These are phyloP conservation scores for Xylaria digitata DNA, from an alignment of 2,329 filamentous ascomycete species.

Conservation along the genomic window DNA sequence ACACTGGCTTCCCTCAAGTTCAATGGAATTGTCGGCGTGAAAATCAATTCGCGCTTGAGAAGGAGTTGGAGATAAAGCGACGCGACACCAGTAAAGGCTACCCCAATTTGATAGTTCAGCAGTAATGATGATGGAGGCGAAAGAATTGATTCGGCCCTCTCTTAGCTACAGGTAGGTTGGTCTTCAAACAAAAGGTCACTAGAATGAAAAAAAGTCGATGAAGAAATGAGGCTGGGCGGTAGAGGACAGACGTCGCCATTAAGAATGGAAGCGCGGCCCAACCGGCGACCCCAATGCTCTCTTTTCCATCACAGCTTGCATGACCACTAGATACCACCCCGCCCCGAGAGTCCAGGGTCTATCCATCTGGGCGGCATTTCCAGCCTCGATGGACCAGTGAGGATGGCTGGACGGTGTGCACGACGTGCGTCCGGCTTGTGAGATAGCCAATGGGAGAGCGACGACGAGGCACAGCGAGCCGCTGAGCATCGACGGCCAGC, in stretches of 20 bases:
- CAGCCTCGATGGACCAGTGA: constrained; percentile 47
- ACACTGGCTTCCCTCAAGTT: neutral
- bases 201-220: constrained; percentile 27
- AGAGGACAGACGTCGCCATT: constrained; percentile 36
- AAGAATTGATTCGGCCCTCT: neutral
- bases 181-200: constrained; percentile 17
- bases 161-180: constrained; percentile 17
- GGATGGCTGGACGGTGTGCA: constrained; percentile 47
- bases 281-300: constrained; percentile 29
- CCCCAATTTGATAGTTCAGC: constrained; percentile 12
- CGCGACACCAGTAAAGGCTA: constrained; percentile 12
- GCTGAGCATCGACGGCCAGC: constrained; percentile 44
- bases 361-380: constrained; percentile 48
- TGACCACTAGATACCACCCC: constrained; percentile 42
- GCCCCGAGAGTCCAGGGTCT: constrained; percentile 38
- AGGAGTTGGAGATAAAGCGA: neutral
- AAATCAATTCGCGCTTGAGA: neutral
- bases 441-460: constrained; percentile 46
- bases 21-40: neutral
- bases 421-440: constrained; percentile 44
- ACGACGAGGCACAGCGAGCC: constrained; percentile 45
- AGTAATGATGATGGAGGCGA: neutral
- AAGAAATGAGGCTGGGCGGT: constrained; percentile 36
- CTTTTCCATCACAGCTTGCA: constrained; percentile 38
- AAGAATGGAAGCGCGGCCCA: constrained; percentile 33